Evolutionary conservation across 2,329 filamentous ascomycete species (phyloP), one percentile per base, ranked within the genome.

Genomic region (Aphanoascus verrucosus): DNA sequence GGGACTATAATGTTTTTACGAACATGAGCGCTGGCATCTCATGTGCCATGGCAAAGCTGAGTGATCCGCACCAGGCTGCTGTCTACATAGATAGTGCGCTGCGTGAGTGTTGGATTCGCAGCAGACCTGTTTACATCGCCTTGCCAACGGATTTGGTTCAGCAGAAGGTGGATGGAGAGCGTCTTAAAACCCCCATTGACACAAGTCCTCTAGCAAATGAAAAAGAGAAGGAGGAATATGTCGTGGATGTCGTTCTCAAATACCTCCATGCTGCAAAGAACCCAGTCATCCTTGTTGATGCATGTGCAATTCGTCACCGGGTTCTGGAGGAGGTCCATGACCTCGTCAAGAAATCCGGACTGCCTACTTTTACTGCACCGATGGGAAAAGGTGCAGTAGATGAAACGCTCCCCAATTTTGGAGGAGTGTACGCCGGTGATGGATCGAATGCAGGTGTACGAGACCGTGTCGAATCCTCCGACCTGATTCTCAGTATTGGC

Each of bases 341-440:
- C 5, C 73, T 94, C 4, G 73, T 93, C 46, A 73, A 82, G 53
- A 86, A 84, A 70, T 86, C 86, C 0, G 74, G 79, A 6, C 73
- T 94, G 5, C 88, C 88, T 4, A 83, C 86, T 0, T 91, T 91
- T 61, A 85, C 88, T 15, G 86, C 86, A 0, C 86, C 88, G 11
- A 93, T 93, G 84, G 88, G 88, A 41, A 94, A 93, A 72, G 80
- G 86, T 17, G 84, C 85, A 28, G 77, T 94, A 48, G 79, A 91
- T 63, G 88, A 94, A 68, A 79, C 78, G 3, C 77, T 85, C 43
- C 72, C 77, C 6, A 85, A 79, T 62, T 93, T 84, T 61, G 85
- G 85, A 28, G 88, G 88, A 57, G 85, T 94, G 5, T 93, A 93
- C 66, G 84, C 84, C 3, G 88, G 88, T n/a, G 77, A 78, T 56